Base-by-base conservation (phyloP, 2,329 filamentous ascomycete species). In the Talaromyces sp. region DNA sequence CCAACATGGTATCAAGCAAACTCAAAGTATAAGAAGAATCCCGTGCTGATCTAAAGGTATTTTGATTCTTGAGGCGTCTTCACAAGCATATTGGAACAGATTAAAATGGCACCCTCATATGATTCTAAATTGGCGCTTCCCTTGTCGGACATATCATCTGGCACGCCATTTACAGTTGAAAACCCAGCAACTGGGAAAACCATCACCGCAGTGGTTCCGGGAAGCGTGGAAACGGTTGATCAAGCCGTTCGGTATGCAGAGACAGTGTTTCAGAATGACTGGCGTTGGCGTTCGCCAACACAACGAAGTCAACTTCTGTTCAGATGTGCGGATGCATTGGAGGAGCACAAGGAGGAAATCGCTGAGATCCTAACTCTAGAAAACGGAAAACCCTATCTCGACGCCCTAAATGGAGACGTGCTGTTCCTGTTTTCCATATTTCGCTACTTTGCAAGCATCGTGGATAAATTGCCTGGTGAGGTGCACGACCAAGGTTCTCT, bases 181-280 rank as follows among this genome's bases (percentile, higher is more conserved):
- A 59, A 59, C 23, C 57, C 57, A 18, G 44, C 44, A 16, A 59
- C 44, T 6, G 57, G 51, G 1, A 30, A 53, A 8, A 18, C 57
- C n/a, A 44, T 44, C 14, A 50, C 90, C 78, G 73, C 80, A 3
- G 79, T 78, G 10, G 82, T 82, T 6, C 67, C 79, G 7, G 76
- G 79, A 4, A 73, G 75, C 1, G 56, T 70, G 4, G 62, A 73
- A 10, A 79, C 82, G 66, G 73, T 82, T 5, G 75, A 82, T 53
- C 73, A 78, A 61, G 79, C 80, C 53, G 80, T 84, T 16, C 65
- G 69, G 2, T 76, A 78, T 0, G 82, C 80, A 10, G 73, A 76
- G 54, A 70, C 70, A 30, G 82, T 81, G 4, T 81, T 82, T 68
- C 73, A 74, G 61, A 72, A 75, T 0, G 34, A 36, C 34, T 85